Base-by-base conservation (phyloP, 352 stramenopile species). In the Globisporangium cederbergense region DNA sequence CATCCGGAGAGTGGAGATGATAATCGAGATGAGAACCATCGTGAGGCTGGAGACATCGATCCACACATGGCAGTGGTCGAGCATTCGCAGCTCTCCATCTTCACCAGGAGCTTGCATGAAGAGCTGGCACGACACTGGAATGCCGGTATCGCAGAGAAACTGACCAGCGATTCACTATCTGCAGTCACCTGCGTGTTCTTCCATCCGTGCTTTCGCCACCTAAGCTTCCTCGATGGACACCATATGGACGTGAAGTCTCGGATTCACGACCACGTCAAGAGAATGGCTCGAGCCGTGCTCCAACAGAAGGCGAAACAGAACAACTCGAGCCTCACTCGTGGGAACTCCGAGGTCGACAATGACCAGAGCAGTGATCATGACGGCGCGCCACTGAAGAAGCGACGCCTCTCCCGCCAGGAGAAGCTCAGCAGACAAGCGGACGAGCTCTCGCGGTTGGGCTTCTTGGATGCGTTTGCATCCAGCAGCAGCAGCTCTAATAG, bases 131-230 rank as follows among this genome's bases (percentile, higher is more conserved):
- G 38, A 32, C 60, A 59, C 20, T 70, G 64, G 64, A 14, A 57
- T 14, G 34, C 38, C 4, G 18, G 20, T 13, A 32, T 67, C 32
- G 22, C 20, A 6, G 59, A 67, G 22, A 55, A 57, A 22, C 4
- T 49, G 32, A n/a, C 50, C 11, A 30, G n/a, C 13, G 20, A 25
- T 28, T 61, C 60, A 20, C 22, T 60, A 25, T 38, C 54, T 10
- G 66, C 47, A 6, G 20, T 62, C 32, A 65, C 46, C n/a, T 57
- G 61, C 36, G 62, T 54, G 30, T 72, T 72, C 51, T 68, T 72
- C 47, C 66, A 72, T 25, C 66, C 66, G 36, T 72, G 66, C 54
- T 72, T 68, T 52, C 66, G 66, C 25, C 66, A 72, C 7, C 53
- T 72, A 16, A 61, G 62, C 36, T 66, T 66, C 43, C 42, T 70